phyloP scores from a whole-genome alignment of 164 flowering plant genomes.

The Nelumbo lutea region DNA sequence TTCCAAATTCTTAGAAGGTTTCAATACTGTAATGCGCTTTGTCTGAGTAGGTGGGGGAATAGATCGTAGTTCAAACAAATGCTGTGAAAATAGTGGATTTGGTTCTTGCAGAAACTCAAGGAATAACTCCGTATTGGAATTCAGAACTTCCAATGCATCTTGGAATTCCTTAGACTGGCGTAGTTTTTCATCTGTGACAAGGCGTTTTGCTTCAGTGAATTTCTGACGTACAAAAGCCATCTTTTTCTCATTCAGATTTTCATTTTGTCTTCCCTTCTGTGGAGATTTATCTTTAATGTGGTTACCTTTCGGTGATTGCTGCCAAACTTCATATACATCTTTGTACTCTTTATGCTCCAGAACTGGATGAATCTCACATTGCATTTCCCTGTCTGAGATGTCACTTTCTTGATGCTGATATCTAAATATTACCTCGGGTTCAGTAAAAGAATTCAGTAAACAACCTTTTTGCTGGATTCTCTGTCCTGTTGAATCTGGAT shows the following conservation, averaged over 20 bases:
- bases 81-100: conserved; percentile 59
- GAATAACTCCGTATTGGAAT: conserved; percentile 72
- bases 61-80: conserved; percentile 40
- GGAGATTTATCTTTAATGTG: conserved; percentile 29
- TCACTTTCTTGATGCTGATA: conserved; percentile 38
- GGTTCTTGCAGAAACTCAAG: conserved; percentile 84
- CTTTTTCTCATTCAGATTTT: conserved; percentile 42
- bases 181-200: conserved; percentile 67
- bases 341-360: conserved; percentile 41
- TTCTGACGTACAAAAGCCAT: conserved; percentile 90
- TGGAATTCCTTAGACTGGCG: conserved; percentile 81
- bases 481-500: conserved; percentile 29
- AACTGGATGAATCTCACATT: conserved; percentile 23
- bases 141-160: conserved; percentile 80
- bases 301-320: conserved; percentile 35
- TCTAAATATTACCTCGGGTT: conserved; percentile 28
- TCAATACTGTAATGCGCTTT: conserved; percentile 82
- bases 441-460: conserved; percentile 24
- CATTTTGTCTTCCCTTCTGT: conserved; percentile 34
- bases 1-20: conserved; percentile 62
- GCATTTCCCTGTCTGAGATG: conserved; percentile 32
- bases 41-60: conserved; percentile 55
- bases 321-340: conserved; percentile 67
- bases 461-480: conserved; percentile 35
- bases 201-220: conserved; percentile 79